Evolutionary conservation across 179 eudicot species (phyloP).

Genomic region (Patellifolia procumbens): DNA sequence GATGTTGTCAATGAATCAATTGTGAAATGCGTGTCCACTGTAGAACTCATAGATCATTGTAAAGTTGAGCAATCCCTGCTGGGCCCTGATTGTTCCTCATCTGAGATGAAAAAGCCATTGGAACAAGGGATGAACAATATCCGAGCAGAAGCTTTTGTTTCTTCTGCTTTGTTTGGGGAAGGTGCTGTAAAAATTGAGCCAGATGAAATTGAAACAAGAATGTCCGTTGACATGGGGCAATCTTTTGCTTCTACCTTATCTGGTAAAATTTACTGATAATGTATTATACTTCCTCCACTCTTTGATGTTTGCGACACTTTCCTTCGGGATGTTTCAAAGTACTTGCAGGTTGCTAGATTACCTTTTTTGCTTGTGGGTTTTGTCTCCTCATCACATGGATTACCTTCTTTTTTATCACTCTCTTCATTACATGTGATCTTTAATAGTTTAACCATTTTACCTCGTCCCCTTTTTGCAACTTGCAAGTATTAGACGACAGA

Average conservation of each 20-base stretch:
- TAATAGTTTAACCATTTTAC: no score
- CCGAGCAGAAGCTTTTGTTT: conserved; percentile 26
- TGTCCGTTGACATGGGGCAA: conserved; percentile 36
- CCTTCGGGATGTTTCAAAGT: no score
- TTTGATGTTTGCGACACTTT: no score
- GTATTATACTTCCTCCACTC: background rate
- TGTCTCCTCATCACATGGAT: no score
- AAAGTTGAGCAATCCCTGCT: conserved; percentile 27
- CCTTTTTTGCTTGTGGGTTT: no score
- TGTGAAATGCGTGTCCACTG: conserved; percentile 25
- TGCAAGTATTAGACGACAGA: no score
- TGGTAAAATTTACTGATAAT: conserved; percentile 33
- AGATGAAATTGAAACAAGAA: conserved; percentile 33
- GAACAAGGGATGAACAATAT: conserved; percentile 24
- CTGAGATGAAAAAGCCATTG: conserved; percentile 31
- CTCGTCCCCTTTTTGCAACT: no score
- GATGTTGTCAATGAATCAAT: conserved; percentile 35
- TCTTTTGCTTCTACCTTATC: conserved; percentile 36
- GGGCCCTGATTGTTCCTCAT: conserved; percentile 27
- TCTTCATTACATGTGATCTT: no score
- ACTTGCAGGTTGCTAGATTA: no score
- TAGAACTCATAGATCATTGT: conserved; percentile 24
- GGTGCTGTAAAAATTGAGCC: conserved; percentile 28
- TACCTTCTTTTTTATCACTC: no score
- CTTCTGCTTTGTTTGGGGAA: conserved; percentile 31